These are phyloP conservation scores for Moesziomyces globuligerus DNA, from an alignment of 1,284 basidiomycete species.

Conservation along the genomic window DNA sequence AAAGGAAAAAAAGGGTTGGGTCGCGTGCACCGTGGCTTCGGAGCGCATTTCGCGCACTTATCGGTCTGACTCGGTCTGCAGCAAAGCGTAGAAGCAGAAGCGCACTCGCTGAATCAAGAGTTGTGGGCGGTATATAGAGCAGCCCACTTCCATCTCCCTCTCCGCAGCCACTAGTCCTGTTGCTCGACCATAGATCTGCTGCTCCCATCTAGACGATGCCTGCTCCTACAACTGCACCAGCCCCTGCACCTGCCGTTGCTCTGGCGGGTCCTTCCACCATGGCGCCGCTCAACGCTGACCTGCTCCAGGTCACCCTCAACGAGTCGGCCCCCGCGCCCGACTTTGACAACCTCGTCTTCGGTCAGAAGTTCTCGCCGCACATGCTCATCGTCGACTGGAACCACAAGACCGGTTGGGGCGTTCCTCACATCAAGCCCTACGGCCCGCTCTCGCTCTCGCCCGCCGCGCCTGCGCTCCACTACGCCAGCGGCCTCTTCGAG, in stretches of 20 bases:
- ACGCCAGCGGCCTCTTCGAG: constrained; percentile 49
- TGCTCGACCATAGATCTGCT: background rate
- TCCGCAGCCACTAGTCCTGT: background rate
- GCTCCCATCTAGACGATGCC: constrained; percentile 11
- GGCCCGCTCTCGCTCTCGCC: constrained; percentile 47
- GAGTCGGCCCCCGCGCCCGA: constrained; percentile 33
- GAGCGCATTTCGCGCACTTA: constrained; percentile 17
- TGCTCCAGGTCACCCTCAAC: constrained; percentile 44
- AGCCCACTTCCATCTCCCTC: background rate
- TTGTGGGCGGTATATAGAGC: background rate
- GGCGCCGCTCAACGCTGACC: constrained; percentile 45
- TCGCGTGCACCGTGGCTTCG: background rate
- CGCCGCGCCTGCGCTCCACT: constrained; percentile 48
- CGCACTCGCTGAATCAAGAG: too few relatives aligned
- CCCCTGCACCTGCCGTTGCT: constrained; percentile 7
- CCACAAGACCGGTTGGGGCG: constrained; percentile 78
- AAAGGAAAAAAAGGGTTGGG: too few relatives aligned
- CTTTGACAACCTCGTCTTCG: constrained; percentile 69
- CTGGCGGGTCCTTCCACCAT: constrained; percentile 24
- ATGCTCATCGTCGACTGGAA: constrained; percentile 90
- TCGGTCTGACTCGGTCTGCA: constrained; percentile 13
- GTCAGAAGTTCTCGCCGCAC: constrained; percentile 79
- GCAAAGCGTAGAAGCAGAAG: background rate
- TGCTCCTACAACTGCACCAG: constrained; percentile 20
- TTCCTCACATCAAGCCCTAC: constrained; percentile 82